Conservation (phyloP, 2,329 filamentous ascomycete genomes). For the Cyphellophora attinorum region DNA sequence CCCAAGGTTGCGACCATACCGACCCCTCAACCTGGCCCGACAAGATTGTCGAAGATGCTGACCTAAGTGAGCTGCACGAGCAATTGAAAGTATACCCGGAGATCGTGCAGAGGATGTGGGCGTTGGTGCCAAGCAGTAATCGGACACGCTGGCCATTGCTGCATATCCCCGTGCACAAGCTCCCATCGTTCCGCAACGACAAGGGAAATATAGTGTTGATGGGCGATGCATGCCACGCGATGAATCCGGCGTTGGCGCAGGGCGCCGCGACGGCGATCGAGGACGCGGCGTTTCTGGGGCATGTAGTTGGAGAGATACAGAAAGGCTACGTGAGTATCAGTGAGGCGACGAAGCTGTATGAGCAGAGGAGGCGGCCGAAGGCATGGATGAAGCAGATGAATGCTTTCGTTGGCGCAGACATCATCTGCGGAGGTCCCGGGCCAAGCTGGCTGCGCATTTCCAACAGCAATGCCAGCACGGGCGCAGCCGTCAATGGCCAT, state of each 20-base stretch:
- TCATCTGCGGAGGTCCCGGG: neutral
- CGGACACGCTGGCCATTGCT: constrained; percentile 36
- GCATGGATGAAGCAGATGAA: constrained; percentile 33
- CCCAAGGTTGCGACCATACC: no score
- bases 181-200: constrained; percentile 29
- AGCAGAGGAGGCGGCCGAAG: constrained; percentile 31
- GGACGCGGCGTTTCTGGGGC: constrained; percentile 31
- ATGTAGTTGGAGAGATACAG: constrained; percentile 25
- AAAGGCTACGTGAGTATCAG: constrained; percentile 22
- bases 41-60: neutral
- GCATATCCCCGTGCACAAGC: constrained; percentile 28
- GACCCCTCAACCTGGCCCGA: no score
- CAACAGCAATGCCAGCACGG: neutral
- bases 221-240: constrained; percentile 32
- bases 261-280: constrained; percentile 34
- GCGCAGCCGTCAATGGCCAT: neutral
- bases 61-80: neutral
- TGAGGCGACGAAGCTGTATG: constrained; percentile 29
- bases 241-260: constrained; percentile 23
- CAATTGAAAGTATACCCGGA: neutral
- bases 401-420: constrained; percentile 10
- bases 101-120: constrained; percentile 1
- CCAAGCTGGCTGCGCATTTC: neutral
- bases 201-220: constrained; percentile 32
- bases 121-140: constrained; percentile 9